Evolutionary conservation across 805 yeast genomes (phyloP).

Genomic region (Ogataea methylovora): DNA sequence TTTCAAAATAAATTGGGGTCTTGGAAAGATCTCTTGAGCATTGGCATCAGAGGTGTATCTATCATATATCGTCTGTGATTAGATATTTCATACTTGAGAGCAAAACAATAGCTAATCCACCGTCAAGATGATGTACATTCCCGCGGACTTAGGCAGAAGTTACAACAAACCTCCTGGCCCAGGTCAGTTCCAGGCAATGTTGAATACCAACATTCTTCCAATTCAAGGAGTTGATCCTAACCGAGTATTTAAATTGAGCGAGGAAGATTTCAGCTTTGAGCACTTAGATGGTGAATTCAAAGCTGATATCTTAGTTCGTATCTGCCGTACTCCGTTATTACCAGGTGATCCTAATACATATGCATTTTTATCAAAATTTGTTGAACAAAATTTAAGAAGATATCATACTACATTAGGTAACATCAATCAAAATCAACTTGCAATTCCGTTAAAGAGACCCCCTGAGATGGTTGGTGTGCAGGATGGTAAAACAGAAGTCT

Average conservation of each 20-base stretch:
- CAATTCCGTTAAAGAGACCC: constrained; percentile 30
- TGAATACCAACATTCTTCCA: constrained; percentile 23
- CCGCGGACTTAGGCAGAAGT: constrained; percentile 19
- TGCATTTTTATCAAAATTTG: constrained; percentile 43
- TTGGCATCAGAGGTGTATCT: too few relatives aligned
- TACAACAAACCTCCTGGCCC: constrained; percentile 16
- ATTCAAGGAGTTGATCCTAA: constrained; percentile 29
- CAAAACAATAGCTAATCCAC: background rate
- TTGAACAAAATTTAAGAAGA: constrained; percentile 32
- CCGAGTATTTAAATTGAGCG: constrained; percentile 18
- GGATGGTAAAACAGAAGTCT: constrained; percentile 24
- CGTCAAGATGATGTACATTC: constrained; percentile 26
- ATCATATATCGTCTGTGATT: too few relatives aligned
- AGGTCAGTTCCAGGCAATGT: constrained; percentile 18
- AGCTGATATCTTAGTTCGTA: constrained; percentile 23
- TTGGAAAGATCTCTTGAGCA: too few relatives aligned
- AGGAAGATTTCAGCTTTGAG: constrained; percentile 24
- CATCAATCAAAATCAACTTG: constrained; percentile 29
- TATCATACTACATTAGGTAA: constrained; percentile 28
- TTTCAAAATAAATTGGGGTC: too few relatives aligned
- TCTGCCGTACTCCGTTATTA: constrained; percentile 30
- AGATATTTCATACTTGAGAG: too few relatives aligned
- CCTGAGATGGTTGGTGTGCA: constrained; percentile 25
- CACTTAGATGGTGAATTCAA: constrained; percentile 23
- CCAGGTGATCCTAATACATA: constrained; percentile 41